Evolutionary conservation across 78 protist species (phyloP), one percentile per base, ranked within the genome.

Genomic region (Dictyostelium discoideum): DNA sequence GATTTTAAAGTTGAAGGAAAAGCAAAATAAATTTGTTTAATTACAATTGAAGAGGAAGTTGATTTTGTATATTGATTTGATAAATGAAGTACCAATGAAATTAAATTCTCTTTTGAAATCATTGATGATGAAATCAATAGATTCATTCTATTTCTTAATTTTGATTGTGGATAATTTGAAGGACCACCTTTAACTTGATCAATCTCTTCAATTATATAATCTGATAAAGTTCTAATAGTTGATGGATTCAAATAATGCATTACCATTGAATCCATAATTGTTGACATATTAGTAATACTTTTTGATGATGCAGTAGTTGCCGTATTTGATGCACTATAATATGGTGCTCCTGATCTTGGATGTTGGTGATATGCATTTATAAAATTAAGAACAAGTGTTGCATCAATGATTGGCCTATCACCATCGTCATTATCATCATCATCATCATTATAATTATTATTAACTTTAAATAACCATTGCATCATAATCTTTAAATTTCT

Each of bases 341-440:
- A 90, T 24, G 95, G 95, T 10, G 95, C 88, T 18, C 63, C 24
- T 39, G 95, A 90, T 65, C 95, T 82, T 24, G 95, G 95, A 37
- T 90, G 95, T 22, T 76, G 44, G 24, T 77, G 87, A 63, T 82
- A 90, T 14, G 95, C 80, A 60, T 74, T 60, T 18, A 90, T 72
- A 39, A 90, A 90, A 24, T 81, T 40, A 1, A 90, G 63, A 3
- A 90, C 39, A 10, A 85, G 72, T 26, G 74, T n/a, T 50, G 60
- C 40, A 46, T 85, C 90, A 6, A 48, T n/a, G 0, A 60, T 60
- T 60, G 69, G 69, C 20, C 69, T 60, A 60, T 60, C 22, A 54
- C 63, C 9, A 54, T 7, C 22, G 1, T 13, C 65, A 16, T 16
- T 16, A 54, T 16, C 22, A 54, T 54, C 9, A 1, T 24, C 5